Evolutionary conservation across 1,284 basidiomycete species (phyloP).

Genomic region (Pseudozyma sp.): DNA sequence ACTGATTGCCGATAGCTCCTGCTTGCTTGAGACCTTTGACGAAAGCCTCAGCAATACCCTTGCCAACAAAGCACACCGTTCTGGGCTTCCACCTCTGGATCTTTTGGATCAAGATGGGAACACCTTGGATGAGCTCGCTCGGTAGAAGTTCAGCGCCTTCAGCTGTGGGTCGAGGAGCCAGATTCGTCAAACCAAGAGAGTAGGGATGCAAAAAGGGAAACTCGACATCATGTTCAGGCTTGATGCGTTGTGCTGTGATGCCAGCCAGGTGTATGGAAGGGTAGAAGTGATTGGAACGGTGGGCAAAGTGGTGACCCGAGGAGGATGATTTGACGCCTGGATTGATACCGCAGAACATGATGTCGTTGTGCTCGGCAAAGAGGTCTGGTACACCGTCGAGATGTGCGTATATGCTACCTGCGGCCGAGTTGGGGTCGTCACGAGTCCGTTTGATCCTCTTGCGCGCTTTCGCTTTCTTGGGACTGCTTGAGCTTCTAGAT

Average conservation of each 20-base stretch:
- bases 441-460: constrained; percentile 34
- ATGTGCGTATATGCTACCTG: constrained; percentile 42
- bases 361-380: constrained; percentile 34
- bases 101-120: constrained; percentile 40
- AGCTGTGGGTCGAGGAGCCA: constrained; percentile 41
- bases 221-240: constrained; percentile 38
- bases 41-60: constrained; percentile 48
- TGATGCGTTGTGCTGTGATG: constrained; percentile 42
- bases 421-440: constrained; percentile 45
- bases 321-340: constrained; percentile 46
- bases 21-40: constrained; percentile 37
- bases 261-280: constrained; percentile 38
- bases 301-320: constrained; percentile 47
- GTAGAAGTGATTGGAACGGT: constrained; percentile 55
- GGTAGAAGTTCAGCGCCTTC: constrained; percentile 44
- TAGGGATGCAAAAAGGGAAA: constrained; percentile 31
- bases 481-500: not conserved
- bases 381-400: constrained; percentile 37
- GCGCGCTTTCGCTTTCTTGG: constrained; percentile 11
- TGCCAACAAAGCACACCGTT: constrained; percentile 49
- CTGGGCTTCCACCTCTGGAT: constrained; percentile 29
- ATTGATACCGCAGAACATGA: constrained; percentile 57
- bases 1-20: constrained; percentile 13
- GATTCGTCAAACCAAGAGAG: constrained; percentile 47
- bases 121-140: constrained; percentile 44